Evolutionary conservation across 2,329 filamentous ascomycete species (phyloP).

Genomic region (Monosporascus sp.): DNA sequence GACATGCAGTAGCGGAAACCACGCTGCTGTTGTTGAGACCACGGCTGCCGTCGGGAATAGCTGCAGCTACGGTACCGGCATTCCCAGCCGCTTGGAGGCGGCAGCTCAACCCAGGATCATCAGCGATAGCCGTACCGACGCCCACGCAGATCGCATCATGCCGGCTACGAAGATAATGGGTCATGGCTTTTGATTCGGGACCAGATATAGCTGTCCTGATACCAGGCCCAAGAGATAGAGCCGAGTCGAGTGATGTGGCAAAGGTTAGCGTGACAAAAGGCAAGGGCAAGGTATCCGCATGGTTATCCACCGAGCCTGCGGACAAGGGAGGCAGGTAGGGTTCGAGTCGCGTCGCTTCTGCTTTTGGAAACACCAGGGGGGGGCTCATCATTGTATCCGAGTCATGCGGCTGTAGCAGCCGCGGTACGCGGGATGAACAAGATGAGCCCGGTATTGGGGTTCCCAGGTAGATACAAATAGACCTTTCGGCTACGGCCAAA

Average conservation of each 20-base stretch:
- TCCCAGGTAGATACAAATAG: not conserved
- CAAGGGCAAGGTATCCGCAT: conserved; percentile 12
- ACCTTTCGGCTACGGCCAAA: not conserved
- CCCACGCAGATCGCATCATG: conserved; percentile 85
- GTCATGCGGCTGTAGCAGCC: not conserved
- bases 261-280: conserved; percentile 73
- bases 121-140: conserved; percentile 75
- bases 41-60: conserved; percentile 25
- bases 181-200: conserved; percentile 82
- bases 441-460: not conserved
- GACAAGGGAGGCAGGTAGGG: conserved; percentile 23
- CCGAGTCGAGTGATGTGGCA: conserved; percentile 82
- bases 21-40: conserved; percentile 35
- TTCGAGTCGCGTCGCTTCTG: conserved; percentile 23
- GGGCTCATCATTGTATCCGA: not conserved
- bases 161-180: conserved; percentile 76
- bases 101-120: conserved; percentile 83
- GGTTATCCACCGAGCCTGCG: not conserved
- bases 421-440: not conserved
- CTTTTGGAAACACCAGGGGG: conserved; percentile 21
- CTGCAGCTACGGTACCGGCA: conserved; percentile 35
- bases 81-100: conserved; percentile 49
- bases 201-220: conserved; percentile 81
- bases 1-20: conserved; percentile 33
- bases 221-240: conserved; percentile 70